phyloP scores from a whole-genome alignment of 345 rosid species.

The Turritis glabra region DNA sequence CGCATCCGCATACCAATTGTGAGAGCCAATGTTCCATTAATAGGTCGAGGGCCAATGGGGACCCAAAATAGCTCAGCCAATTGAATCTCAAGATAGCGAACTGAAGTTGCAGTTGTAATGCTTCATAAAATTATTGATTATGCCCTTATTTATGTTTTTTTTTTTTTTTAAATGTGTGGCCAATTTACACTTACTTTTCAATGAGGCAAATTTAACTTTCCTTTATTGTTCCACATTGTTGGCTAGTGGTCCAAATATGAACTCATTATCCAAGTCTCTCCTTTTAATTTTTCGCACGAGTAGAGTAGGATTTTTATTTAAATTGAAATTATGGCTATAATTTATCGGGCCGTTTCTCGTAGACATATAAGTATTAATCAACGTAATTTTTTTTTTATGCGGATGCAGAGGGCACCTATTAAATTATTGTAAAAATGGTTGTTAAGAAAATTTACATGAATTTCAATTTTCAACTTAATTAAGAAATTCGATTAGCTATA shows the following conservation, averaged over 20 bases:
- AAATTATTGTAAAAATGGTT: background rate
- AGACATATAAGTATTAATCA: background rate
- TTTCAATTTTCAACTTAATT: too few relatives aligned
- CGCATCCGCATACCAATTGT: constrained; percentile 18
- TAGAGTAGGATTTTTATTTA: background rate
- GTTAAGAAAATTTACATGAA: background rate
- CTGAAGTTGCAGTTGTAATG: constrained; percentile 17
- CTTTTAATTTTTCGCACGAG: background rate
- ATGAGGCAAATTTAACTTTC: constrained; percentile 19
- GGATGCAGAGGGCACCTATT: background rate
- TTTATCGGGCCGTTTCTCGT: background rate
- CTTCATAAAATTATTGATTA: constrained; percentile 15
- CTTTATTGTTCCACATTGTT: constrained; percentile 29
- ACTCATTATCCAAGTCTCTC: constrained; percentile 23
- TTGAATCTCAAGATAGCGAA: constrained; percentile 19
- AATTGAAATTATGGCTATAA: background rate
- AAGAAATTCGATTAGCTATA: background rate
- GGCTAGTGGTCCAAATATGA: constrained; percentile 34
- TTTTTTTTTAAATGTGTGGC: background rate
- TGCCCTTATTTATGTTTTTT: background rate
- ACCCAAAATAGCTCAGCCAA: constrained; percentile 22
- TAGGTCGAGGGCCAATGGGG: constrained; percentile 30
- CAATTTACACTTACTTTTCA: constrained; percentile 17
- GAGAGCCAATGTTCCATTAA: constrained; percentile 18
- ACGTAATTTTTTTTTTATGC: background rate